Evolutionary conservation across 495 filamentous ascomycete species (phyloP), one percentile per base, ranked within the genome.

Genomic region (Parachaetomium inaequale): DNA sequence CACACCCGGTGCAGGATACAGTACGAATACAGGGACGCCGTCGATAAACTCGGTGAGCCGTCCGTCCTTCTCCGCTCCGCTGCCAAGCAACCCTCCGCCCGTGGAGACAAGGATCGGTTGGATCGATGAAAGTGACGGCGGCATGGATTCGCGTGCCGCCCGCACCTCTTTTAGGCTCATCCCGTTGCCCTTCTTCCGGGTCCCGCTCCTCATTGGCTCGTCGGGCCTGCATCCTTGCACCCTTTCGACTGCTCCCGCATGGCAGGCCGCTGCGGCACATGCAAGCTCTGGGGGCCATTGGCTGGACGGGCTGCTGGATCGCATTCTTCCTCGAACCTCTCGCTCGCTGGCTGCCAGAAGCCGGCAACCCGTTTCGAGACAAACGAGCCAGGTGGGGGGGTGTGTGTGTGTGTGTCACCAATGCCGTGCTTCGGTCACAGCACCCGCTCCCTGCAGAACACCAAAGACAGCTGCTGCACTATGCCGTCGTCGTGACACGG

Each of bases 161-260:
- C 62, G 62, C 66, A 59, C 56, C 59, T 61, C 43, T 67, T n/a
- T 69, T 69, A 71, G 70, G 68, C 68, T 70, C 70, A 66, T 70
- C 70, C 70, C 66, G 70, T 59, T 54, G 42, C 55, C 63, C 55
- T 69, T 65, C 65, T 66, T 65, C 63, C 66, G 66, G 68, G 56
- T 58, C 34, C 52, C 43, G 29, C 42, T 50, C 58, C 40, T 45
- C 38, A 64, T 60, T 66, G 63, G 64, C 38, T 55, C 32, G 47
- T 55, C 38, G 45, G 14, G 42, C 11, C 57, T 64, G 61, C 62
- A 69, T 25, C 66, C 58, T 51, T 57, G 63, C 58, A 64, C 66
- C 59, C 53, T 67, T 63, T 62, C 10, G 55, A 66, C 36, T 52
- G 43, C 50, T 23, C 64, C 58, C 45, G 62, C 65, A 68, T 66